A percentile compares a stretch with the other conserved stretches of the same genome.
phyloP scores from a whole-genome alignment of 1,284 basidiomycete genomes.

The Malassezia dermatis region DNA sequence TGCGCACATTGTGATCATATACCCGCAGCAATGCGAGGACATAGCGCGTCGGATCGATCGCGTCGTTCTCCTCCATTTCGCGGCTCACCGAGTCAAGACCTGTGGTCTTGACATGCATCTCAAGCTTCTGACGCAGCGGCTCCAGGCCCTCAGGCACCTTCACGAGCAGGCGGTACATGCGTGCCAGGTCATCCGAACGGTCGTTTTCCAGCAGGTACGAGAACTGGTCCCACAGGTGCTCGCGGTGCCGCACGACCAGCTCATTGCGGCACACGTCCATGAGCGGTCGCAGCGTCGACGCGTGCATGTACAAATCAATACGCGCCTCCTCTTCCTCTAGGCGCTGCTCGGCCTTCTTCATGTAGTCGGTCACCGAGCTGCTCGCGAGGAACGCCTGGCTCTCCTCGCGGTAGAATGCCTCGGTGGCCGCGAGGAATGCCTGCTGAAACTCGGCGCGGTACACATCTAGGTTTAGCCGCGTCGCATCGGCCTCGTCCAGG shows the following conservation, averaged over 20 bases:
- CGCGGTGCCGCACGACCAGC: constrained; percentile 76
- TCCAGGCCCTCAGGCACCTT: constrained; percentile 84
- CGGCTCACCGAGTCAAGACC: constrained; percentile 76
- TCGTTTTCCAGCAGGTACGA: constrained; percentile 82
- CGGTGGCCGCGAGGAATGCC: constrained; percentile 78
- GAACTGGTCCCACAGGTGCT: constrained; percentile 89
- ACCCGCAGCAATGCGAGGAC: constrained; percentile 84
- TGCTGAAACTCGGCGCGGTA: constrained; percentile 85
- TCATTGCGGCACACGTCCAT: constrained; percentile 84
- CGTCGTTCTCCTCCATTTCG: constrained; percentile 51
- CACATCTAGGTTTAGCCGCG: constrained; percentile 83
- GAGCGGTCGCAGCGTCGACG: constrained; percentile 52
- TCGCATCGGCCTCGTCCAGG: constrained; percentile 77
- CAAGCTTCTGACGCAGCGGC: constrained; percentile 82
- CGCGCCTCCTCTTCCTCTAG: constrained; percentile 89
- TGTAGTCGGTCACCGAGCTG: constrained; percentile 87
- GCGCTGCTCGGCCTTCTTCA: constrained; percentile 88
- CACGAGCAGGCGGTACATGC: constrained; percentile 86
- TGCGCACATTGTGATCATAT: constrained; percentile 81
- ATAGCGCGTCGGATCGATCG: constrained; percentile 72
- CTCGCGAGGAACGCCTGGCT: constrained; percentile 78
- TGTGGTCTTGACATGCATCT: constrained; percentile 82
- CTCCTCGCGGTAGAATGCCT: constrained; percentile 82
- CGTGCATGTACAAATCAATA: constrained; percentile 86
- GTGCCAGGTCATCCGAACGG: constrained; percentile 67